Evolutionary conservation across 106 monocot species (phyloP), one percentile per base, ranked within the genome.

Genomic region (Platanthera guangdongensis): DNA sequence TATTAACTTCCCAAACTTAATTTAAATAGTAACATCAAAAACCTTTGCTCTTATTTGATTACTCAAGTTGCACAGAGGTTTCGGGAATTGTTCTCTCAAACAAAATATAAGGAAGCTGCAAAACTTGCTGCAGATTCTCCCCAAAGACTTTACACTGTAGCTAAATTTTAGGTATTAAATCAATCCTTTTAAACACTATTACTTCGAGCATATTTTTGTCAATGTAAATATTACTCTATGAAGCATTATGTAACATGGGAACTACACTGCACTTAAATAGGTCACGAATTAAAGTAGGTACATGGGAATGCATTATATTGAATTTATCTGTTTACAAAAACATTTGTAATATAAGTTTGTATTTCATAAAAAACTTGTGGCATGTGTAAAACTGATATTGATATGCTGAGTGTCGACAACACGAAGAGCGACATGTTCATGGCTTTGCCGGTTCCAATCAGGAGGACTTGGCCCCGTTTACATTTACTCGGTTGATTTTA

Each of bases 81-180:
- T 64, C 91, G 94, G 59, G 93, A 97, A 69, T 68, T 97, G 32
- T 97, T 97, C 78, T 90, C 96, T 39, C 96, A 97, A 75, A 97
- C 91, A 19, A 97, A 97, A 71, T 97, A 97, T 71, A 97, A 97
- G 81, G 93, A 97, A 83, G 96, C 96, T 69, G 93, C 96, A 75
- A 93, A 97, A 80, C 89, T 97, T 79, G 96, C 96, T 80, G 93
- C 96, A 71, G 96, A 97, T 47, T 97, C 96, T 83, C 96, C 96
- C 52, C 91, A 97, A 78, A 91, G 89, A 73, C 82, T 97, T 63
- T 84, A 97, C 13, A 97, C 93, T 76, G 91, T 97, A 60, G 96
- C 89, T 60, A 97, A 97, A 85, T 97, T 96, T 91, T 93, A 96
- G 89, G 96, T 93, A 74, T 63, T 16, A 52, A 12, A n/a, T 72